A percentile compares a stretch with the other conserved stretches of the same genome.
phyloP scores from a whole-genome alignment of 108 stramenopile species.

The Nitzschia sp. region DNA sequence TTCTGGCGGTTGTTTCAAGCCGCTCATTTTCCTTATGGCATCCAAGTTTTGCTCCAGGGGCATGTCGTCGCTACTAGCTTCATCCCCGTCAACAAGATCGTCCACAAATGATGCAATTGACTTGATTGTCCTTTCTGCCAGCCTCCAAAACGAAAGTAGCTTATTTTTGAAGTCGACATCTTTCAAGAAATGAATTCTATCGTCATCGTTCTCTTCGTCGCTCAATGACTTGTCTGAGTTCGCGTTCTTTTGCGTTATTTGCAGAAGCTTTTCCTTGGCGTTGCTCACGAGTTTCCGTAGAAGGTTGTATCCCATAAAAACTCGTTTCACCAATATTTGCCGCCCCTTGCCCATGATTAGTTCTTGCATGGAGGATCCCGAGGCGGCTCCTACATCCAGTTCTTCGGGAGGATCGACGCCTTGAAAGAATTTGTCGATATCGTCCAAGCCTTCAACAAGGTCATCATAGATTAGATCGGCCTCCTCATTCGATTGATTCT shows the following conservation, averaged over 20 bases:
- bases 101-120: not conserved
- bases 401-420: slow-evolving; percentile 82
- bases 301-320: slow-evolving; percentile 1
- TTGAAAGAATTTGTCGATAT: slow-evolving; percentile 83
- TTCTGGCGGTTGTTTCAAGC: too few relatives aligned
- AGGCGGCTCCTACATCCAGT: slow-evolving; percentile 75
- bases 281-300: not conserved
- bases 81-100: not conserved
- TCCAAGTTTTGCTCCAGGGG: not conserved
- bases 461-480: slow-evolving; percentile 49
- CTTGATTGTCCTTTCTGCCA: not conserved
- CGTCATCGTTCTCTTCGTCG: too few relatives aligned
- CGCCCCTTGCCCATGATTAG: slow-evolving; percentile 53
- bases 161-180: not conserved
- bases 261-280: not conserved
- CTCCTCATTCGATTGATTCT: not conserved
- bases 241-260: too few relatives aligned
- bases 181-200: not conserved
- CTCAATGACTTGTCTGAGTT: too few relatives aligned
- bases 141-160: not conserved
- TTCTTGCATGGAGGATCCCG: slow-evolving; percentile 81
- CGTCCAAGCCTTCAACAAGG: slow-evolving; percentile 84
- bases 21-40: not conserved
- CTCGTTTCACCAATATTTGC: slow-evolving; percentile 5
- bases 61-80: not conserved